phyloP scores from a whole-genome alignment of 306 rosid genomes.

The Quercus cerris region DNA sequence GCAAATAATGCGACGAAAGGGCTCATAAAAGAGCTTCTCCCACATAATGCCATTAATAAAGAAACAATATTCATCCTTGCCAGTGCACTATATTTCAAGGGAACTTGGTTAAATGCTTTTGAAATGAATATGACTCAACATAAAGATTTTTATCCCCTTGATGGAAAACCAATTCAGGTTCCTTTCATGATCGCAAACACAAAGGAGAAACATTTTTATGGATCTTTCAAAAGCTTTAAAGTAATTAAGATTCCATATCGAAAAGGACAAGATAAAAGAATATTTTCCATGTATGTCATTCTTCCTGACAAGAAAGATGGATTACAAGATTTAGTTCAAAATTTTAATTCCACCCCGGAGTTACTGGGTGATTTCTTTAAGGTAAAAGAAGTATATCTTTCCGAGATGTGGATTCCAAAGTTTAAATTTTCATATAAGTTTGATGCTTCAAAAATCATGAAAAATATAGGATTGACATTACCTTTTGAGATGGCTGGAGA shows the following conservation, averaged over 20 bases:
- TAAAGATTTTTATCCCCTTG: conserved; percentile 12
- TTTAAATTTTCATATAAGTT: conserved; percentile 11
- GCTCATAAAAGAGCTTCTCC: too few relatives aligned
- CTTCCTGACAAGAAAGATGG: conserved; percentile 27
- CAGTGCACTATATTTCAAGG: conserved; percentile 30
- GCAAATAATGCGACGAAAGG: too few relatives aligned
- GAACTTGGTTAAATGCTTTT: conserved; percentile 18
- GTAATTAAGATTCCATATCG: conserved; percentile 6
- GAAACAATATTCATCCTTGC: conserved; percentile 4
- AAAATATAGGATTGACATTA: conserved; percentile 14
- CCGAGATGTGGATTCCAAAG: conserved; percentile 17
- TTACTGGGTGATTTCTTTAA: neutral
- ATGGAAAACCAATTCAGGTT: neutral
- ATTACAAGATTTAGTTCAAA: conserved; percentile 8
- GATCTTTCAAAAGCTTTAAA: neutral
- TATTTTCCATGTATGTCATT: conserved; percentile 13
- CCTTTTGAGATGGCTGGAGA: conserved; percentile 14
- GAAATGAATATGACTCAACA: neutral
- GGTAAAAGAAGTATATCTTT: neutral
- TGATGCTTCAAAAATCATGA: neutral
- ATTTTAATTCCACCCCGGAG: neutral
- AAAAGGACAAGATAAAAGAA: neutral
- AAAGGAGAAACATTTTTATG: neutral
- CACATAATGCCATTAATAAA: neutral
- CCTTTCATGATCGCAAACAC: conserved; percentile 18